These are phyloP conservation scores for Canavalia ensiformis DNA, from an alignment of 306 rosid genomes.

Conservation along the genomic window DNA sequence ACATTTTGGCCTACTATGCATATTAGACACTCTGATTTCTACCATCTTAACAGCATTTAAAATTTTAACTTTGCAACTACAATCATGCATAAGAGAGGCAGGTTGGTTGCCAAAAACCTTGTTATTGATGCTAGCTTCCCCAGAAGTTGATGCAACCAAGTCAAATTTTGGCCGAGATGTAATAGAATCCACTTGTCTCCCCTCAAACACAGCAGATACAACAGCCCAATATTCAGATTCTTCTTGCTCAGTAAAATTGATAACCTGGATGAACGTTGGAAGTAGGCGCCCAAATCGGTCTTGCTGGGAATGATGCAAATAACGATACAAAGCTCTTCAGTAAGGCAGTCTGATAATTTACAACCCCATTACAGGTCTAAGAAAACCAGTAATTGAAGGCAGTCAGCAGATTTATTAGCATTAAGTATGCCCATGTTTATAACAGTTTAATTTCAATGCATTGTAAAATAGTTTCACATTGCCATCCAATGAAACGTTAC, in stretches of 20 bases:
- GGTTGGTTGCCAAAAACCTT: conserved; percentile 63
- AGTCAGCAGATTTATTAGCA: conserved; percentile 11
- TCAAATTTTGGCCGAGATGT: conserved; percentile 57
- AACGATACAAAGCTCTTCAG: conserved; percentile 37
- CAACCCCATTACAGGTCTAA: conserved; percentile 20
- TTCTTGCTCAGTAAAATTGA: conserved; percentile 89
- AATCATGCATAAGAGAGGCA: conserved; percentile 2
- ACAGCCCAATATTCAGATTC: conserved; percentile 86
- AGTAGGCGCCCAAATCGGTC: conserved; percentile 93
- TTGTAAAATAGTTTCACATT: background rate
- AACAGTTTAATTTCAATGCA: conserved; percentile 15
- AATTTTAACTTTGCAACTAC: conserved; percentile 9
- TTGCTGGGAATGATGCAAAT: conserved; percentile 66
- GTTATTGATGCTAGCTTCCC: conserved; percentile 78
- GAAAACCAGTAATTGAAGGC: conserved; percentile 24
- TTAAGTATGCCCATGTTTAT: conserved; percentile 1
- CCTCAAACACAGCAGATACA: conserved; percentile 89
- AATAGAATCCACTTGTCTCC: conserved; percentile 71
- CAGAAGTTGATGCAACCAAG: conserved; percentile 64
- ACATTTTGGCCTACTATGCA: conserved; percentile 30
- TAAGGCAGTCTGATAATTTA: conserved; percentile 31
- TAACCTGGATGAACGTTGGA: conserved; percentile 89
- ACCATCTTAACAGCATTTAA: conserved; percentile 11
- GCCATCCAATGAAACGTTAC: background rate
- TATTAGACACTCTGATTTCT: conserved; percentile 23